These are phyloP conservation scores for Akebia trifoliata DNA, from an alignment of 164 flowering plant species.

Conservation along the genomic window DNA sequence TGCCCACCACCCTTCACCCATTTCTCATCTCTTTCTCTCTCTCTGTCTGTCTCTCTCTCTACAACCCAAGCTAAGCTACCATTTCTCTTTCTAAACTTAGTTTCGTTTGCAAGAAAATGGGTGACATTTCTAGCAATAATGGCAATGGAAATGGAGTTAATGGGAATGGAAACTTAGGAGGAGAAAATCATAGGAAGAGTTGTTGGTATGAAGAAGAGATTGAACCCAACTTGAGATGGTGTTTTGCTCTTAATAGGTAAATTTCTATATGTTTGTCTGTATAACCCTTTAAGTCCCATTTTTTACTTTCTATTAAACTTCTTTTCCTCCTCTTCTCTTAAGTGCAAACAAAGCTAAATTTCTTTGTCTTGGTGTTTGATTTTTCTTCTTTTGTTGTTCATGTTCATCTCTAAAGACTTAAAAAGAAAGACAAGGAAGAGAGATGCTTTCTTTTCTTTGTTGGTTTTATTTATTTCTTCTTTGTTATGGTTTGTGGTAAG, in stretches of 20 bases:
- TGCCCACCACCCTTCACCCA: conserved; percentile 2
- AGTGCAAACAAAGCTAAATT: too few species aligned
- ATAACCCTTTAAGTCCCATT: too few species aligned
- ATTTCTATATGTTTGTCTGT: not conserved
- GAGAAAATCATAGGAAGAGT: conserved; percentile 58
- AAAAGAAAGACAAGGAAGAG: too few species aligned
- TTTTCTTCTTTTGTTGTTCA: not conserved
- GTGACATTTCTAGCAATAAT: conserved; percentile 47
- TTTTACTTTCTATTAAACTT: too few species aligned
- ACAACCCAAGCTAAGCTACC: not conserved
- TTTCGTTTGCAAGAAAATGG: conserved; percentile 44
- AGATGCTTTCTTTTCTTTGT: too few species aligned
- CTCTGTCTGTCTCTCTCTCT: conserved; percentile 5
- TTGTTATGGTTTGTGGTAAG: too few species aligned
- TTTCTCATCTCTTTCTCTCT: not conserved
- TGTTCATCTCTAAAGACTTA: not conserved
- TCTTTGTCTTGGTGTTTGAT: not conserved
- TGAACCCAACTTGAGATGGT: conserved; percentile 77
- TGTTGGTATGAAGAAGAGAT: conserved; percentile 98
- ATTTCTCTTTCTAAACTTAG: not conserved
- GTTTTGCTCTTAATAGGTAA: conserved; percentile 86
- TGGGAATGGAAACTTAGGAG: conserved; percentile 29
- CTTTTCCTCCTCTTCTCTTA: too few species aligned
- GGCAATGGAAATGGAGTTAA: conserved; percentile 40
- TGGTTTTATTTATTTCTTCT: too few species aligned